Base-by-base conservation (phyloP, 768 basidiomycete species). In the Naganishia friedmannii region DNA sequence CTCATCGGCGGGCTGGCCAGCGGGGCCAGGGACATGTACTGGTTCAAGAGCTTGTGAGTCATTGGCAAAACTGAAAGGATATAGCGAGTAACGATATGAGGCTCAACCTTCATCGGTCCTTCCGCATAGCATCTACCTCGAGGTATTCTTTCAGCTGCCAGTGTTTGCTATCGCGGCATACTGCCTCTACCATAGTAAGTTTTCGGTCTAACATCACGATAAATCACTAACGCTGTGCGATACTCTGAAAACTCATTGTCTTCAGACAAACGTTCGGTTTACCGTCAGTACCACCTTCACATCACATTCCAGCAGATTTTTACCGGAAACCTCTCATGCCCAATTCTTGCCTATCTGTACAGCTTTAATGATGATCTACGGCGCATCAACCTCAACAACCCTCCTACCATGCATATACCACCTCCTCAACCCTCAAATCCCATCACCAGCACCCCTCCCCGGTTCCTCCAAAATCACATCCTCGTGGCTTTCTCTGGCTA, bases 321-420 rank as follows among this genome's bases (percentile, higher is more conserved):
- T n/a, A 51, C 26, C 9, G n/a, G n/a, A n/a, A n/a, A n/a, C 13
- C 45, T n/a, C 23, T 23, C 4, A 39, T 29, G 23, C 29, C 51
- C 12, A n/a, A 88, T 88, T 83, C 68, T n/a, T 85, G 84, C 1
- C 83, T 79, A 8, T 78, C 80, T 17, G 76, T 51, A 56, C 68
- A 79, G 78, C 79, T 31, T 83, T 91, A 37, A 81, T 93, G 17
- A 82, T 89, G 10, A 78, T 88, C 32, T 93, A 93, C 79, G 90
- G 85, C 32, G 89, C 90, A 0, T 90, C 89, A 0, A 89, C 90
- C 2, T 84, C 86, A 0, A 93, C 90, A 0, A 92, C 91, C 0
- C 88, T 89, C 17, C 80, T 91, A 39, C 87, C 92, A 0, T 91
- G 89, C 76, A 77, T 93, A 57, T 80, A 83, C 15, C 83, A 86